Percentiles rank a stretch among this genome's conserved stretches.
These are phyloP conservation scores for Rhododendron kiyosumense DNA, from an alignment of 148 eudicot species.

Conservation along the genomic window DNA sequence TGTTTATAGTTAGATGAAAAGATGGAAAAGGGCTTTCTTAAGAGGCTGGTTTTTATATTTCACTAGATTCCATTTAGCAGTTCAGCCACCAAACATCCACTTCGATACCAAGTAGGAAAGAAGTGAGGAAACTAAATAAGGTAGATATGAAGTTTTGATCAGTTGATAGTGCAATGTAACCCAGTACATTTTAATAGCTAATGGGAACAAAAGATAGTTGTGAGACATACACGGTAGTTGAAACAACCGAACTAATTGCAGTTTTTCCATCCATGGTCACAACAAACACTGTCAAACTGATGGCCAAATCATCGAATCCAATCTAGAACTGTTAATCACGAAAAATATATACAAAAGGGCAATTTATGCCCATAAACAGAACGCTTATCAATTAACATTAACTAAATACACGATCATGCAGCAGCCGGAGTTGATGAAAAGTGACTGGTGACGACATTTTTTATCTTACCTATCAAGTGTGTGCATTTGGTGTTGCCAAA, in stretches of 20 bases:
- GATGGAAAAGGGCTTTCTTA: neutral
- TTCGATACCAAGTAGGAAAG: neutral
- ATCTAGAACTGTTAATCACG: neutral
- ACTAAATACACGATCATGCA: constrained; percentile 22
- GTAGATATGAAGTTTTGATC: neutral
- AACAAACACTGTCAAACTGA: neutral
- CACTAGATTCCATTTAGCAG: neutral
- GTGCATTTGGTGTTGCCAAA: constrained; percentile 40
- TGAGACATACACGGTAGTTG: neutral
- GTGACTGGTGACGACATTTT: constrained; percentile 39
- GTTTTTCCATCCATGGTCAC: neutral
- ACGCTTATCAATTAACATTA: too few relatives aligned
- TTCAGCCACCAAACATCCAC: neutral
- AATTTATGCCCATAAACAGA: neutral
- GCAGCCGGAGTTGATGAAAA: constrained; percentile 48
- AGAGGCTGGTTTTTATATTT: constrained; percentile 1
- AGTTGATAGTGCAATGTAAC: neutral
- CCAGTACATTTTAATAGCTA: neutral
- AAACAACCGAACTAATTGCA: neutral
- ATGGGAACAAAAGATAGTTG: neutral
- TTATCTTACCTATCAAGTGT: constrained; percentile 46
- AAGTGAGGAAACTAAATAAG: neutral
- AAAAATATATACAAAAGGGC: neutral
- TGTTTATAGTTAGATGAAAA: neutral
- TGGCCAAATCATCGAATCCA: neutral